phyloP scores from a whole-genome alignment of 2,329 filamentous ascomycete genomes.

The Aulographum hederae region DNA sequence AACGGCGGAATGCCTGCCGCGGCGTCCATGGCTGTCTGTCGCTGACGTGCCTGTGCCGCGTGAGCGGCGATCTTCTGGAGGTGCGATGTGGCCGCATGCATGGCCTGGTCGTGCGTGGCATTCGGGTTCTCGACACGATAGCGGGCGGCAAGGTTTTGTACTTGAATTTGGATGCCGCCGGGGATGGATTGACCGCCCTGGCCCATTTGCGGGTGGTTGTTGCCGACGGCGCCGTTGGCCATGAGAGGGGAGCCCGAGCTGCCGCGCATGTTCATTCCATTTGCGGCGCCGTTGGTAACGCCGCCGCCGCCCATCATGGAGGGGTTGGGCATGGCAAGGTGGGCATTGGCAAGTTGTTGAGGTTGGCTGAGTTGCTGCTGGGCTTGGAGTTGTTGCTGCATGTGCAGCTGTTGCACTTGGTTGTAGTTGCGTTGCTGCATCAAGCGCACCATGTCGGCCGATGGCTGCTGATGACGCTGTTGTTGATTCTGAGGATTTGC shows the following conservation, averaged over 20 bases:
- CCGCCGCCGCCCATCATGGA: constrained; percentile 7
- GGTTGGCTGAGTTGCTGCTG: constrained; percentile 3
- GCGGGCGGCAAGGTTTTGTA: no score
- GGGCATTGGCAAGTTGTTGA: constrained; percentile 5
- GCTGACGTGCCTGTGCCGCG: no score
- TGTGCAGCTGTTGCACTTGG: not conserved
- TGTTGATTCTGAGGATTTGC: constrained; percentile 16
- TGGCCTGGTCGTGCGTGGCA: constrained; percentile 34
- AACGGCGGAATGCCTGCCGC: constrained; percentile 10
- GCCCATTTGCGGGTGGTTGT: no score
- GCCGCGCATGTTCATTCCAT: constrained; percentile 4
- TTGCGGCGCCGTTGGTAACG: constrained; percentile 9
- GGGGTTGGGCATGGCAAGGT: constrained; percentile 10
- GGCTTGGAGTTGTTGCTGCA: constrained; percentile 8
- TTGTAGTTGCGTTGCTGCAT: constrained; percentile 17
- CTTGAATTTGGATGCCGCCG: constrained; percentile 33
- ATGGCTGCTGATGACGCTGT: constrained; percentile 25
- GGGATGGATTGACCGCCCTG: constrained; percentile 25
- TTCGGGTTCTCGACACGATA: constrained; percentile 33
- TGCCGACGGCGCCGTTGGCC: no score
- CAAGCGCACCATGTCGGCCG: constrained; percentile 18
- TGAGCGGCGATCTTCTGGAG: constrained; percentile 22
- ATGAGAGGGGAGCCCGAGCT: constrained; percentile 5
- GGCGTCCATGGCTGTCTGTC: constrained; percentile 12
- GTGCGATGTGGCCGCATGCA: constrained; percentile 31